A percentile compares a stretch with the other conserved stretches of the same genome.
Conservation (phyloP, 2,329 filamentous ascomycete genomes). For the Aspergillus intermedius region DNA sequence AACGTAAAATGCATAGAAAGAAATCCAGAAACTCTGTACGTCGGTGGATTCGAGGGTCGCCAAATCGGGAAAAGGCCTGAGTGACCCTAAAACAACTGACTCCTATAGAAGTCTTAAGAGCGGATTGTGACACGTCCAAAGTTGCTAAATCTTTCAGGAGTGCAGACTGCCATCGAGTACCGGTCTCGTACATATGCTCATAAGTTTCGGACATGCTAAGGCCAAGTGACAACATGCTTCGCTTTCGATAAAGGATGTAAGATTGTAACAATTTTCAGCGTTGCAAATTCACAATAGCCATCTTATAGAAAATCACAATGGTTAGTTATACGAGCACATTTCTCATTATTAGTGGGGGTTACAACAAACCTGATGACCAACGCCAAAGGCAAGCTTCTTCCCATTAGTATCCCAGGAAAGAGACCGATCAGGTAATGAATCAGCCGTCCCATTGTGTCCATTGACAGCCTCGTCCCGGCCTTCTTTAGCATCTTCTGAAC, state of each 20-base stretch:
- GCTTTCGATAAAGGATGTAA: too few species aligned
- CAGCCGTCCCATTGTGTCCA: conserved; percentile 29
- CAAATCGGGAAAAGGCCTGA: too few species aligned
- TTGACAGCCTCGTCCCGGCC: conserved; percentile 24
- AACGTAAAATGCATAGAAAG: conserved; percentile 5
- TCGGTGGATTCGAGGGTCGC: too few species aligned
- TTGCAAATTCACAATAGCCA: conserved; percentile 36
- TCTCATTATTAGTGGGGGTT: background rate
- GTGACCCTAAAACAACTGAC: too few species aligned
- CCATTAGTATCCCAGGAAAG: conserved; percentile 50
- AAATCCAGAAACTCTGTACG: conserved; percentile 1
- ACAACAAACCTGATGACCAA: conserved; percentile 42
- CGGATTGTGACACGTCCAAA: too few species aligned
- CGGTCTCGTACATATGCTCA: too few species aligned
- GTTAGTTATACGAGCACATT: conserved; percentile 4
- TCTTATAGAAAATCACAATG: conserved; percentile 11
- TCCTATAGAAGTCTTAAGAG: too few species aligned
- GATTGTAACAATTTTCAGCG: conserved; percentile 19
- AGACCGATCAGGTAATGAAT: conserved; percentile 29
- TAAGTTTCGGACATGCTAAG: too few species aligned
- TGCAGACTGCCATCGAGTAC: too few species aligned
- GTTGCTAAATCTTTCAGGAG: too few species aligned
- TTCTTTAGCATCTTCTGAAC: conserved; percentile 24
- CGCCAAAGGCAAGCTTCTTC: conserved; percentile 47
- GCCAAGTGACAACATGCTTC: too few species aligned